phyloP scores from a whole-genome alignment of 1,284 basidiomycete genomes.

The Ganoderma leucocontextum region DNA sequence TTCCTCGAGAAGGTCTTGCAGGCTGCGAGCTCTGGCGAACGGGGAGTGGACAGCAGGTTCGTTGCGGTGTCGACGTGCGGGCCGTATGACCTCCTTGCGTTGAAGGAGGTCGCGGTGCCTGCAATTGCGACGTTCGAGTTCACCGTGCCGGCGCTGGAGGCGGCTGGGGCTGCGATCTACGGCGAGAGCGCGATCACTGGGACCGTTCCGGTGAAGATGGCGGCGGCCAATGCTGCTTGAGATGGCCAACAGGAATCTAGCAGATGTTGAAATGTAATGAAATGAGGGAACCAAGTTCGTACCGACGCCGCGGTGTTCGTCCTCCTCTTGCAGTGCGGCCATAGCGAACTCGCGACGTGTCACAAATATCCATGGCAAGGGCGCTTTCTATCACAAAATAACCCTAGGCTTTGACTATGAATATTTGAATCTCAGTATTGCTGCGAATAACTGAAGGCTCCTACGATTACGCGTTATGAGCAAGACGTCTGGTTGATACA shows the following conservation, averaged over 20 bases:
- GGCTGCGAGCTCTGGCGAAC: constrained; percentile 12
- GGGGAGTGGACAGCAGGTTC: constrained; percentile 38
- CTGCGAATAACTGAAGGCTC: too few relatives aligned
- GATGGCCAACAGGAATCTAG: neutral
- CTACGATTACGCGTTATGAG: too few relatives aligned
- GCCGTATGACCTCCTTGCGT: constrained; percentile 61
- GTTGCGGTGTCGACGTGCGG: constrained; percentile 65
- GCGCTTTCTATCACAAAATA: too few relatives aligned
- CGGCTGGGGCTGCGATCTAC: constrained; percentile 53
- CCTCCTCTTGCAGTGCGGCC: too few relatives aligned
- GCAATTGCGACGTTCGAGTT: constrained; percentile 65
- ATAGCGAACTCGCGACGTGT: too few relatives aligned
- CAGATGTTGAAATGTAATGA: too few relatives aligned
- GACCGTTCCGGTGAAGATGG: constrained; percentile 48
- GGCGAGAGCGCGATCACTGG: constrained; percentile 48
- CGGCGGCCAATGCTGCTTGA: neutral
- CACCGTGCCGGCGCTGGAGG: constrained; percentile 57
- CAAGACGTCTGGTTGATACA: too few relatives aligned
- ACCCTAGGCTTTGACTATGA: too few relatives aligned
- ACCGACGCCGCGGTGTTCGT: too few relatives aligned
- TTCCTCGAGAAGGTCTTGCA: constrained; percentile 48
- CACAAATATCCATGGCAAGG: too few relatives aligned
- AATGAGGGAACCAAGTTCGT: too few relatives aligned
- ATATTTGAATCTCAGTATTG: too few relatives aligned
- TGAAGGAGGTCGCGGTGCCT: constrained; percentile 36